Conservation (phyloP, 176 grass and related monocot species). For the Phoenix dactylifera region DNA sequence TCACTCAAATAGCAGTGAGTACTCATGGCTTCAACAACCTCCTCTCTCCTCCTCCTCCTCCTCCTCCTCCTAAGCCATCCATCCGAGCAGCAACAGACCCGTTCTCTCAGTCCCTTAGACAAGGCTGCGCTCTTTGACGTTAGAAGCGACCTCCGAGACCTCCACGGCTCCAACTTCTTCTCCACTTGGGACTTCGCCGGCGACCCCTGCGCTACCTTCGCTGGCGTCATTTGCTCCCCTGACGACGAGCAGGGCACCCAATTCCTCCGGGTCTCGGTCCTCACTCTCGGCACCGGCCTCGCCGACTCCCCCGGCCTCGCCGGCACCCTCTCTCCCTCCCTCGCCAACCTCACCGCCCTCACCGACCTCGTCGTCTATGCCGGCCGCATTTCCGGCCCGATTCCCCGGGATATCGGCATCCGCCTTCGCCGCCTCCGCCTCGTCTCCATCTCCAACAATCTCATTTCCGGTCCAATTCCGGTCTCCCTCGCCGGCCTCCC, state of each 20-base stretch:
- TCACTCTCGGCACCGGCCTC: constrained; percentile 64
- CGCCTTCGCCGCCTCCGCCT: constrained; percentile 52
- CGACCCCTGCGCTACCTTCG: constrained; percentile 43
- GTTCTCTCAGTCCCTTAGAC: too few species aligned
- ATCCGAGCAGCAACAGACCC: too few species aligned
- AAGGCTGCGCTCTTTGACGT: too few species aligned
- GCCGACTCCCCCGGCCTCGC: constrained; percentile 58
- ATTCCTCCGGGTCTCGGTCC: constrained; percentile 46
- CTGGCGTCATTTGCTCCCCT: constrained; percentile 52
- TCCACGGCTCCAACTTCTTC: constrained; percentile 66
- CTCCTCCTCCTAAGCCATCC: too few species aligned
- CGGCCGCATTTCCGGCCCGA: constrained; percentile 39
- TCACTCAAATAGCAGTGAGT: too few species aligned
- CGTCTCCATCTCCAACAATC: constrained; percentile 54
- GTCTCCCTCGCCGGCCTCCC: constrained; percentile 45
- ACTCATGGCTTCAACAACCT: too few species aligned
- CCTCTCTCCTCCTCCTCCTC: too few species aligned
- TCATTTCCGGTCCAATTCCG: constrained; percentile 41
- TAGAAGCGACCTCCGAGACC: constrained; percentile 31
- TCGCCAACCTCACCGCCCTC: constrained; percentile 50
- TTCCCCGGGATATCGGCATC: constrained; percentile 32
- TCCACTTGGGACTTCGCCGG: constrained; percentile 44
- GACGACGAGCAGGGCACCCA: constrained; percentile 15
- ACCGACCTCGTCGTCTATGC: constrained; percentile 63
- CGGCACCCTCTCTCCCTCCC: constrained; percentile 43